Conservation (phyloP, 257 asterid species). For the Solanum corneliomulleri region DNA sequence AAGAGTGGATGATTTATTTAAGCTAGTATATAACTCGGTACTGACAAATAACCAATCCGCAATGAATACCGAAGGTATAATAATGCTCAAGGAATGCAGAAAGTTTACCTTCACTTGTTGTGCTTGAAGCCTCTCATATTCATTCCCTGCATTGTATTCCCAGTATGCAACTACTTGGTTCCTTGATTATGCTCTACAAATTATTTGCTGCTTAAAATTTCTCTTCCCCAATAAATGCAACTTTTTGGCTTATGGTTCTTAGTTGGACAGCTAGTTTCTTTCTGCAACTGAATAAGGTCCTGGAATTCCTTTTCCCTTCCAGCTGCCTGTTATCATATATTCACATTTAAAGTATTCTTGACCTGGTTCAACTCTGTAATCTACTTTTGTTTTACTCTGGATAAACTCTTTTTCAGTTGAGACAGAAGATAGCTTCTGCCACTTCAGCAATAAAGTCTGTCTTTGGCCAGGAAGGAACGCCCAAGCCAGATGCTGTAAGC, state of each 20-base stretch:
- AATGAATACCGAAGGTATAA: not conserved
- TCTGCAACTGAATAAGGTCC: not conserved
- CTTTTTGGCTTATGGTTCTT: not conserved
- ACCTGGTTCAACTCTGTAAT: not conserved
- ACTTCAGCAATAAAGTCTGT: slow-evolving; percentile 95
- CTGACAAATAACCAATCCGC: not conserved
- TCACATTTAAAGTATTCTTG: not conserved
- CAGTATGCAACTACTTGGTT: not conserved
- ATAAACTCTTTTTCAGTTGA: slow-evolving; percentile 40
- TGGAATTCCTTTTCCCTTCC: not conserved
- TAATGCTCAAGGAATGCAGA: not conserved
- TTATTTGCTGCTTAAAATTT: not conserved
- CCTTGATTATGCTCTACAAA: not conserved
- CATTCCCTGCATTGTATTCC: not conserved
- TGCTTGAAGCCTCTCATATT: not conserved
- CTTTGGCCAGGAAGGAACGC: slow-evolving; percentile 72
- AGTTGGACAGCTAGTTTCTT: not conserved
- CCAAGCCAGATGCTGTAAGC: slow-evolving; percentile 56
- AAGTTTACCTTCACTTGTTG: not conserved
- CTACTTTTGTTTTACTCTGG: not conserved
- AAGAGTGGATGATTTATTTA: not conserved
- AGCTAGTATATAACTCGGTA: not conserved
- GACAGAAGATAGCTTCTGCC: slow-evolving; percentile 81
- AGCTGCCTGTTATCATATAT: not conserved
- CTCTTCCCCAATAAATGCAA: not conserved